Conservation (phyloP, 1,284 basidiomycete species). For the Chalciporus sp. region DNA sequence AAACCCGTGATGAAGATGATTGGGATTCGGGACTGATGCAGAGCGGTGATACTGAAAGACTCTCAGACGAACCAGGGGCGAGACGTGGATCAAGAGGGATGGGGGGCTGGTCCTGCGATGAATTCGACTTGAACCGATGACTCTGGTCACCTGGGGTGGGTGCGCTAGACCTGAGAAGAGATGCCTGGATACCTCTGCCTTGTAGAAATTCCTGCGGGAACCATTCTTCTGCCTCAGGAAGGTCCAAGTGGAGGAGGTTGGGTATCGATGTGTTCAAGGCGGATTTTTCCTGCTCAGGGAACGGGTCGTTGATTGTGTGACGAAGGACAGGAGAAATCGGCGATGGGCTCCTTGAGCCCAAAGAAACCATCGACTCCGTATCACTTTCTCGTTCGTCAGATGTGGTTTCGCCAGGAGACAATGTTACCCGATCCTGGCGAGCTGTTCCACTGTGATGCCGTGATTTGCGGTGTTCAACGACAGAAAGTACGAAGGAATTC, state of each 20-base stretch:
- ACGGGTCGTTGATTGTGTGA: conserved; percentile 5
- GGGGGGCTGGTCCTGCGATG: conserved; percentile 39
- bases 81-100: conserved; percentile 21
- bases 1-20: conserved; percentile 1
- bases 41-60: conserved; percentile 37
- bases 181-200: too few species aligned
- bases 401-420: conserved; percentile 51
- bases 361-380: conserved; percentile 24
- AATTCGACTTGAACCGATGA: too few species aligned
- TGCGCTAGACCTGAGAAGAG: too few species aligned
- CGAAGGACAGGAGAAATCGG: conserved; percentile 39
- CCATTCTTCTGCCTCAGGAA: too few species aligned
- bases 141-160: too few species aligned
- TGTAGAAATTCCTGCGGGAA: too few species aligned
- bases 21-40: neutral
- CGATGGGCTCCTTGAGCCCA: conserved; percentile 14
- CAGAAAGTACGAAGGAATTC: conserved; percentile 57
- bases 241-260: too few species aligned
- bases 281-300: conserved; percentile 34
- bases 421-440: conserved; percentile 70
- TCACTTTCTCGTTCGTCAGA: conserved; percentile 32
- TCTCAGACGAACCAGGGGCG: too few species aligned
- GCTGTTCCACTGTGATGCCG: conserved; percentile 52
- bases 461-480: conserved; percentile 45
- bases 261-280: conserved; percentile 10